phyloP scores from a whole-genome alignment of 2,329 filamentous ascomycete genomes.

The Verticillium nonalfalfae region DNA sequence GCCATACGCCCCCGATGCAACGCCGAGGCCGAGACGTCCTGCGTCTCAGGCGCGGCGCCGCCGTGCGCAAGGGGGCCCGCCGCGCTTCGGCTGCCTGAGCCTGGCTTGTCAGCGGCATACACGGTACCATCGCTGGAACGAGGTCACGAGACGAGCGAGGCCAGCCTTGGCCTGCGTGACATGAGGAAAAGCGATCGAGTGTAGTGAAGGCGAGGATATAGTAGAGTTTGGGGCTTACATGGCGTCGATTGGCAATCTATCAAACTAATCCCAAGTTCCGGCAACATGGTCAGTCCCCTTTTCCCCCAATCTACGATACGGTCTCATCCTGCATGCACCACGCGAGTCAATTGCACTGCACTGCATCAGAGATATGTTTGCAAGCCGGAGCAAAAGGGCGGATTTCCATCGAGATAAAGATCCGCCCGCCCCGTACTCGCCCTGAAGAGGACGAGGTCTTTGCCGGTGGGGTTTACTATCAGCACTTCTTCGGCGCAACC shows the following conservation, averaged over 20 bases:
- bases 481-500: conserved; percentile 99
- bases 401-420: conserved; percentile 3
- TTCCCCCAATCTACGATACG: no score
- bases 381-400: conserved; percentile 12
- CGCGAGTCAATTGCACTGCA: background rate
- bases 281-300: background rate
- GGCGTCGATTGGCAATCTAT: background rate
- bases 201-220: background rate
- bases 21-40: background rate
- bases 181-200: background rate
- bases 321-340: background rate
- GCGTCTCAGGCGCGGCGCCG: background rate
- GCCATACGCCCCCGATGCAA: no score
- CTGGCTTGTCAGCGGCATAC: no score
- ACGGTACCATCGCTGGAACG: no score
- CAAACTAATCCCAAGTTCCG: background rate
- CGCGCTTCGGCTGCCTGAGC: no score
- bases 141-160: background rate
- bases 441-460: conserved; percentile 13
- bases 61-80: background rate
- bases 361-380: conserved; percentile 8
- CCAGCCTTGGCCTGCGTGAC: no score
- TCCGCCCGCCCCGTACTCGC: conserved; percentile 13
- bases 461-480: conserved; percentile 51
- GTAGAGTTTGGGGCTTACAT: background rate